Conservation (phyloP, 139 green algal genomes). For the Pleodorina starrii region DNA sequence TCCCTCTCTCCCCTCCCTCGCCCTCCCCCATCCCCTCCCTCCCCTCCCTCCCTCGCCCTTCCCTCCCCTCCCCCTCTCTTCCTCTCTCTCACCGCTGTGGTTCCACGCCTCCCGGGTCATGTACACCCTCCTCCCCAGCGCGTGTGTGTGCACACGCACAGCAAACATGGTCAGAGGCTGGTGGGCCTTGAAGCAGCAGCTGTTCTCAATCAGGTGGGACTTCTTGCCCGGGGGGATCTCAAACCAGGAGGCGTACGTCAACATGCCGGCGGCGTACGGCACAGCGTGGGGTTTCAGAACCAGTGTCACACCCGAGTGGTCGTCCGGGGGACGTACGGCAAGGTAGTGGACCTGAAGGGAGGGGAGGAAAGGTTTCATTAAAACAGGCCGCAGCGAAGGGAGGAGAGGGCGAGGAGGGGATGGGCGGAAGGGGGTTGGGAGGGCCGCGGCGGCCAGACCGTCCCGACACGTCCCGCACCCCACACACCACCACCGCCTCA, state of each 20-base stretch:
- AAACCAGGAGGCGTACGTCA: constrained; percentile 81
- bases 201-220: constrained; percentile 73
- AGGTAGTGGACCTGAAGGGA: constrained; percentile 86
- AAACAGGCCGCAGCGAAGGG: neutral
- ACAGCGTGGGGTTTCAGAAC: constrained; percentile 62
- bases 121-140: constrained; percentile 73
- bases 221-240: constrained; percentile 70
- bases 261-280: constrained; percentile 76
- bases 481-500: no score
- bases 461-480: no score
- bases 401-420: neutral
- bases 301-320: constrained; percentile 81
- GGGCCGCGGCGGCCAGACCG: no score
- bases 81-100: constrained; percentile 39
- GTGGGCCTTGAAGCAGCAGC: constrained; percentile 86
- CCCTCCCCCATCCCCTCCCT: neutral
- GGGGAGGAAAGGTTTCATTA: no score
- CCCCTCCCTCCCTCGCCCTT: neutral
- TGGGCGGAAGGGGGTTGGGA: neutral
- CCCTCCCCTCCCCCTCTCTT: neutral
- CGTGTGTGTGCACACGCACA: constrained; percentile 90
- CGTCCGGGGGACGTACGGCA: constrained; percentile 58
- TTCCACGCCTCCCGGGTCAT: constrained; percentile 58
- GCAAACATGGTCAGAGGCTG: constrained; percentile 85
- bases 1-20: neutral